Evolutionary conservation across 169 alveolate species (phyloP).

Genomic region (Plasmodium adleri): DNA sequence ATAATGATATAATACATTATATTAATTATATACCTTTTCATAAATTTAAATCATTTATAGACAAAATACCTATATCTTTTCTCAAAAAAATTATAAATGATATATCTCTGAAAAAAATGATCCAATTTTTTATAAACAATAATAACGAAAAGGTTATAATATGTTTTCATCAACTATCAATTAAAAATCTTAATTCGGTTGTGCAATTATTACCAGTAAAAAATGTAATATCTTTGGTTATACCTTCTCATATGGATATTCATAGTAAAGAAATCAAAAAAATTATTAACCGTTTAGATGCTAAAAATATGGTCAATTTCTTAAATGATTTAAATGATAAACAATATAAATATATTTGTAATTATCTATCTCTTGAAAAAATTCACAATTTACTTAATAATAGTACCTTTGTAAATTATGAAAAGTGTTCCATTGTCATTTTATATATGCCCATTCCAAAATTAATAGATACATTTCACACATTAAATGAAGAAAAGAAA

Average conservation of each 20-base stretch:
- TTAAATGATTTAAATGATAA: conserved; percentile 27
- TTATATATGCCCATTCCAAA: conserved; percentile 37
- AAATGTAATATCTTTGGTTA: background rate
- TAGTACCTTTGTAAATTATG: background rate
- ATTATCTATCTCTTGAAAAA: conserved; percentile 9
- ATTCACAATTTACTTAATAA: conserved; percentile 20
- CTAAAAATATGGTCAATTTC: conserved; percentile 16
- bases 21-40: conserved; percentile 42
- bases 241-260: background rate
- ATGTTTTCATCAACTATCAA: conserved; percentile 11
- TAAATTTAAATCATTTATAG: conserved; percentile 23
- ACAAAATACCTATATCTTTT: conserved; percentile 32
- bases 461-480: conserved; percentile 25
- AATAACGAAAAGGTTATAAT: conserved; percentile 9
- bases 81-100: conserved; percentile 62
- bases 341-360: conserved; percentile 31
- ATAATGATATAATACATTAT: conserved; percentile 28
- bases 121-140: conserved; percentile 20
- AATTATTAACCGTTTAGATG: conserved; percentile 23
- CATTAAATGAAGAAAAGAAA: background rate
- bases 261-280: background rate
- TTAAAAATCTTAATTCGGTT: conserved; percentile 9
- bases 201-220: conserved; percentile 6
- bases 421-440: conserved; percentile 17
- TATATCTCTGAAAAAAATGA: conserved; percentile 40